phyloP scores from a whole-genome alignment of 176 grass and related monocot species.

The Aegilops sharonensis region DNA sequence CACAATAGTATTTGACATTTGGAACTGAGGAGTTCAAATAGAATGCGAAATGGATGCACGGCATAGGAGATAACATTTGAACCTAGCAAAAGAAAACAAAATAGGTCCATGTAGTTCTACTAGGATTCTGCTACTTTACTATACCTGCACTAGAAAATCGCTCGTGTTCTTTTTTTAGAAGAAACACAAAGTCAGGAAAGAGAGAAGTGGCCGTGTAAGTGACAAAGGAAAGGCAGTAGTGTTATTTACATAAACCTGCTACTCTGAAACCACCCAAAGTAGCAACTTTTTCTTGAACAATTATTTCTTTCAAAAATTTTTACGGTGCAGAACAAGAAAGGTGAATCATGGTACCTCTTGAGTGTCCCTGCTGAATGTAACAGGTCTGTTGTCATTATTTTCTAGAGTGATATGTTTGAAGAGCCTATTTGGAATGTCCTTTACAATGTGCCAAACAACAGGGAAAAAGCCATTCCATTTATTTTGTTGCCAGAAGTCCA shows the following conservation, averaged over 20 bases:
- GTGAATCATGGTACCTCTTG: conserved; percentile 65
- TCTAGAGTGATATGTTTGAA: conserved; percentile 87
- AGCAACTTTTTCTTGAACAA: background rate
- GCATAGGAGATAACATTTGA: background rate
- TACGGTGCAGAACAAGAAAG: background rate
- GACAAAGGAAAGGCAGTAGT: background rate
- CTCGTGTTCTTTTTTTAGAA: background rate
- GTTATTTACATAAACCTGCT: background rate
- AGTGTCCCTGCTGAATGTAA: conserved; percentile 85
- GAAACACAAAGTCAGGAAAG: background rate
- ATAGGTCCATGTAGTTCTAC: background rate
- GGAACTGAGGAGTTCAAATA: background rate
- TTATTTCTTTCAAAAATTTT: background rate
- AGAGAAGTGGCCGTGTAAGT: background rate
- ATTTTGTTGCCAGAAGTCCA: conserved; percentile 79
- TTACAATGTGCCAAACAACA: conserved; percentile 74
- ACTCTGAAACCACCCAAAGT: background rate
- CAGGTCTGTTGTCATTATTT: conserved; percentile 68
- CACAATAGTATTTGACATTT: background rate
- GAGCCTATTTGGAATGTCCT: conserved; percentile 69
- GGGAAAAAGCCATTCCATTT: conserved; percentile 89
- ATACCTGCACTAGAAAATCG: background rate
- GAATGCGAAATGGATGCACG: background rate
- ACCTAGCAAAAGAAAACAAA: background rate
- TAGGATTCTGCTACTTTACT: background rate